These are phyloP conservation scores for Cyclostephanos tholiformis DNA, from an alignment of 108 stramenopile genomes.

Conservation along the genomic window DNA sequence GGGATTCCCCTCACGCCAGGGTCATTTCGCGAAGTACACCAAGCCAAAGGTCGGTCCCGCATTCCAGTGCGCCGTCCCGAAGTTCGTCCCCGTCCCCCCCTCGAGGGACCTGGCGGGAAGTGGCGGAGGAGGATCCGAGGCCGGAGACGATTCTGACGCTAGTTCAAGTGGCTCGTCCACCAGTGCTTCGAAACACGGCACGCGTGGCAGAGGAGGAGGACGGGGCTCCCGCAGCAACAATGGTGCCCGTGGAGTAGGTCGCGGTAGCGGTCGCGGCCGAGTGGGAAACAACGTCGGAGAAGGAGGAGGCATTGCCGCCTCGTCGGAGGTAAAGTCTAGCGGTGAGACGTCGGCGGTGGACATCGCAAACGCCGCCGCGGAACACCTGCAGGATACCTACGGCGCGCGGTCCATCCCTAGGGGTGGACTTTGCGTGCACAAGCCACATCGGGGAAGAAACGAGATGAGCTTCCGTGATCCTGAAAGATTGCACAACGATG, in stretches of 20 bases:
- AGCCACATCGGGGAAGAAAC: constrained; percentile 1
- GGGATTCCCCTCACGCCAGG: constrained; percentile 28
- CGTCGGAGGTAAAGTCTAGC: constrained; percentile 7
- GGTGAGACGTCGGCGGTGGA: constrained; percentile 31
- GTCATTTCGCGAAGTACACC: constrained; percentile 47
- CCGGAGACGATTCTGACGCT: background rate
- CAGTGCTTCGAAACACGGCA: constrained; percentile 7
- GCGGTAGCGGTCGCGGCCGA: constrained; percentile 5
- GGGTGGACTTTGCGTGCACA: constrained; percentile 44
- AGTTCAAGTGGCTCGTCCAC: constrained; percentile 2
- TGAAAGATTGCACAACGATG: background rate
- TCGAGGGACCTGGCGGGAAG: background rate
- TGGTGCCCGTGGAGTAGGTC: constrained; percentile 10
- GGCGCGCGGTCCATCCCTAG: constrained; percentile 32
- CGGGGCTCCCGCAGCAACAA: background rate
- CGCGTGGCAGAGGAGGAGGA: constrained; percentile 7
- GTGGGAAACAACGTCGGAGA: background rate
- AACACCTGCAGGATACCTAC: constrained; percentile 28
- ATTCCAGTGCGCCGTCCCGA: constrained; percentile 43
- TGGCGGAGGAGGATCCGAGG: constrained; percentile 5
- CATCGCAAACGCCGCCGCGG: constrained; percentile 43
- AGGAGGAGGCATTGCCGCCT: background rate
- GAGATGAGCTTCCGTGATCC: background rate
- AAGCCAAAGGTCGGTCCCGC: constrained; percentile 44
- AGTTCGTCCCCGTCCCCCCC: constrained; percentile 22